These are phyloP conservation scores for Beta macrorhiza DNA, from an alignment of 179 eudicot species.

Conservation along the genomic window DNA sequence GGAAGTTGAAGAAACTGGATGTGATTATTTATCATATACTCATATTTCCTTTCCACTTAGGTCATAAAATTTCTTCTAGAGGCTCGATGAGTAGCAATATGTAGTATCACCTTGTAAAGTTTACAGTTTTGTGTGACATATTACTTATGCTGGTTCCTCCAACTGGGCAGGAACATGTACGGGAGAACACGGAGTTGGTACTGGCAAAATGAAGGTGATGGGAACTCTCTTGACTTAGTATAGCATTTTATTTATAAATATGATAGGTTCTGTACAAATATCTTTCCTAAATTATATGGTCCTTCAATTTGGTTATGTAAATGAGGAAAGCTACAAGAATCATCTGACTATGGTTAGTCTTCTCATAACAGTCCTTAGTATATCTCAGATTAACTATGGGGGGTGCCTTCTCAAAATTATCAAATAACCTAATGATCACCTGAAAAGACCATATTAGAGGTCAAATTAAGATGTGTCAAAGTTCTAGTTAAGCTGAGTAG, in stretches of 20 bases:
- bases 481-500: no score
- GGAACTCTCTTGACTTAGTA: not conserved
- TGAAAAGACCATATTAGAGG: no score
- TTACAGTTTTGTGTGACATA: not conserved
- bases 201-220: constrained; percentile 94
- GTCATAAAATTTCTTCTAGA: not conserved
- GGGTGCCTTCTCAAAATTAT: no score
- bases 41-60: not conserved
- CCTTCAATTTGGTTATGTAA: not conserved
- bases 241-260: not conserved
- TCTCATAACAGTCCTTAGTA: no score
- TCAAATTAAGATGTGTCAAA: no score
- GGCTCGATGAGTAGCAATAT: not conserved
- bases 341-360: no score
- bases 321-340: no score
- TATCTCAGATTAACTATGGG: no score
- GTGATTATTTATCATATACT: not conserved
- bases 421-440: no score
- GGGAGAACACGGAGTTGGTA: constrained; percentile 98
- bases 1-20: not conserved
- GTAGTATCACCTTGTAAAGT: not conserved
- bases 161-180: constrained; percentile 82
- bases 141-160: constrained; percentile 13
- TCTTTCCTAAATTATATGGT: not conserved
- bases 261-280: not conserved